Percentiles rank a stretch among this genome's conserved stretches.
Evolutionary conservation across 495 filamentous ascomycete species (phyloP).

Genomic region (Pseudotulostoma volvatum): DNA sequence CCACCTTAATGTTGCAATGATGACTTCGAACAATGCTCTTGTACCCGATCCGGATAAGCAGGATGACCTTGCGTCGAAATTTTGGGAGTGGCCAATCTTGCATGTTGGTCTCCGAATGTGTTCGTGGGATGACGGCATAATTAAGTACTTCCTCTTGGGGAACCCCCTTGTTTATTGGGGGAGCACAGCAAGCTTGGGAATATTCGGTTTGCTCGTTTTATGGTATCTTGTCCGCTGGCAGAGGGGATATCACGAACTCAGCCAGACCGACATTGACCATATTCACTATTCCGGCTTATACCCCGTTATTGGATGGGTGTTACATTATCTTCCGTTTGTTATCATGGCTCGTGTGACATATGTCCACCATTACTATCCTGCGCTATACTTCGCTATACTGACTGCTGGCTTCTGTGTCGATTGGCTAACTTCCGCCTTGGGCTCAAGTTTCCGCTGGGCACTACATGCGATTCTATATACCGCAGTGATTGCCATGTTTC

Average conservation of each 20-base stretch:
- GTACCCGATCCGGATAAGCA: conserved; percentile 98
- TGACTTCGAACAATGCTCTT: conserved; percentile 98
- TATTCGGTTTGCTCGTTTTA: conserved; percentile 50
- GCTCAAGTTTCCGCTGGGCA: conserved; percentile 38
- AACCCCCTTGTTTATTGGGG: conserved; percentile 96
- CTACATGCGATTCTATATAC: conserved; percentile 58
- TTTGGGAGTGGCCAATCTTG: conserved; percentile 97
- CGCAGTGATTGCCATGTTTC: conserved; percentile 59
- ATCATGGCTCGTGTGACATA: conserved; percentile 98
- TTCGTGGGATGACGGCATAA: conserved; percentile 85
- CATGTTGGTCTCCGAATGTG: conserved; percentile 96
- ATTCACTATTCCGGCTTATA: conserved; percentile 91
- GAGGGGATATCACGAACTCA: conserved; percentile 78
- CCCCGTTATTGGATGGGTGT: conserved; percentile 81
- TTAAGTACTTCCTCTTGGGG: conserved; percentile 97
- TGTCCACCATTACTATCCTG: conserved; percentile 97
- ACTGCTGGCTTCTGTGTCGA: conserved; percentile 77
- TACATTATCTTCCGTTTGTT: conserved; percentile 91
- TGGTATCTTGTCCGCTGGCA: conserved; percentile 96
- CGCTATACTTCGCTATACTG: conserved; percentile 94
- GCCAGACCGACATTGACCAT: conserved; percentile 62
- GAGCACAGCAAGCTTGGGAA: conserved; percentile 58
- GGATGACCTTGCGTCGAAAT: conserved; percentile 88
- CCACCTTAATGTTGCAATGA: conserved; percentile 97
- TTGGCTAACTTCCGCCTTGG: conserved; percentile 53